Base-by-base conservation (phyloP, 352 stramenopile species). In the Ophiocytium majus region DNA sequence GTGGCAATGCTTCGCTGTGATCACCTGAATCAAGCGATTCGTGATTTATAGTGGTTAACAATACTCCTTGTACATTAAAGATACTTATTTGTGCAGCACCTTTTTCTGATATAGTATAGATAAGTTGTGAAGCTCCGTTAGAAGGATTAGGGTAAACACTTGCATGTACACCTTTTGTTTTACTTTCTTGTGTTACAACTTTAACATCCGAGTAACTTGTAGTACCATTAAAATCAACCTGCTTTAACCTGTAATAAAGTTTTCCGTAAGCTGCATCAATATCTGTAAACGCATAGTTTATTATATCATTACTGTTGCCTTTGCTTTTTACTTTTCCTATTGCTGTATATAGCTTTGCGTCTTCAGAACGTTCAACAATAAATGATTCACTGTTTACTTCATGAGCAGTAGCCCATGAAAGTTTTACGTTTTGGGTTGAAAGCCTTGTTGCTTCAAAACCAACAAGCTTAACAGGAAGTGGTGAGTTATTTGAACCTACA, bases 81-180 rank as follows among this genome's bases (percentile, higher is more conserved):
- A 71, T 71, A 71, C 57, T 71, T 71, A 71, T 71, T 71, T 71
- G 57, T 71, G 57, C 57, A 71, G 57, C 57, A 71, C 57, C 57
- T 71, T 71, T 71, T 71, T 71, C 57, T 71, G 57, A 71, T 71
- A 71, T 71, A 71, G 57, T 71, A 71, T 71, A 71, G 57, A 71
- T 71, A 71, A 71, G 57, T 71, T 71, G 57, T 71, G 57, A 71
- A 71, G 57, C 57, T 71, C 57, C 57, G 57, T 71, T 71, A 71
- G 57, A 71, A 71, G 57, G 57, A 71, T 71, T 71, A 71, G 57
- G 57, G 57, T 71, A 71, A 71, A 71, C 57, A 71, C 57, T 71
- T 71, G 57, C 57, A 71, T 71, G 57, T 71, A 71, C 57, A 71
- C 57, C 57, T 71, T 71, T 71, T 71, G 57, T 71, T 71, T 71